phyloP scores from a whole-genome alignment of 306 rosid species.

The Oxytropis ochrocephala region DNA sequence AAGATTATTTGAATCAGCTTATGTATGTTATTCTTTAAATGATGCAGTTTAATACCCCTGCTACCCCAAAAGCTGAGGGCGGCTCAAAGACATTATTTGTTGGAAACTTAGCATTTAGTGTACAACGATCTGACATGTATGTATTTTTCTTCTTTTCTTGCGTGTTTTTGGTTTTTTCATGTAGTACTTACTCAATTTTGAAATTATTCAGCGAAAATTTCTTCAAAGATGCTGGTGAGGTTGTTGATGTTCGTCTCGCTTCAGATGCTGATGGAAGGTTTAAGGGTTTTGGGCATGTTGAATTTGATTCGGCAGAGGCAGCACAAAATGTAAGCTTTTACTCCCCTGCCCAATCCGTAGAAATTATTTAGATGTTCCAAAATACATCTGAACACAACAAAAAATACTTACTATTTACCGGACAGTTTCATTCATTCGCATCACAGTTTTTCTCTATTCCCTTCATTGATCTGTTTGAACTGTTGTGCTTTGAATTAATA shows the following conservation, averaged over 20 bases:
- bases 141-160: background rate
- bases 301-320: slow-evolving; percentile 55
- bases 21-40: background rate
- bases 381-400: background rate
- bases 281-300: slow-evolving; percentile 85
- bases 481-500: background rate
- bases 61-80: slow-evolving; percentile 34
- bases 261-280: slow-evolving; percentile 36
- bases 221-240: slow-evolving; percentile 60
- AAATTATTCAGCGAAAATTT: slow-evolving; percentile 47
- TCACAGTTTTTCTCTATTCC: too few species aligned
- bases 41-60: slow-evolving; percentile 67
- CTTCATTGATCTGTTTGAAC: background rate
- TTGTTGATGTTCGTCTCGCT: slow-evolving; percentile 66
- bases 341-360: background rate
- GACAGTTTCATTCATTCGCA: too few species aligned
- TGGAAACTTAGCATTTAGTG: slow-evolving; percentile 58
- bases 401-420: too few species aligned
- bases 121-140: slow-evolving; percentile 57
- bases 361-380: background rate
- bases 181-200: background rate
- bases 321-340: slow-evolving; percentile 44
- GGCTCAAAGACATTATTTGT: slow-evolving; percentile 57
- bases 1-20: background rate
- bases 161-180: background rate